Percentiles rank a stretch among this genome's conserved stretches.
These are phyloP conservation scores for Boletus rufocinnamomeus DNA, from an alignment of 768 basidiomycete species.

Conservation along the genomic window DNA sequence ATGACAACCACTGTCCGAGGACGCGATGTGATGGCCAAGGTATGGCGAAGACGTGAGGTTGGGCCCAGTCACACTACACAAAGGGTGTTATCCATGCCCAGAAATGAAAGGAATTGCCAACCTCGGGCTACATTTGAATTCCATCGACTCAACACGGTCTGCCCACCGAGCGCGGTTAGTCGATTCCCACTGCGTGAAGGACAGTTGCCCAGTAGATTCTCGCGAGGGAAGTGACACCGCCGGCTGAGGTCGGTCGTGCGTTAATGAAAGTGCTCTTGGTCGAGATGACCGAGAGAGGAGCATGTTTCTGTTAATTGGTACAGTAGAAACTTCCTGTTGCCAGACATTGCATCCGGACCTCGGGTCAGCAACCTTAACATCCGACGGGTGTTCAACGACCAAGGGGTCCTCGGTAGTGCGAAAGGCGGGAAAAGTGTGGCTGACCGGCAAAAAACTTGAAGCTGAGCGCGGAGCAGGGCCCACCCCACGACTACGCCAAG, in stretches of 20 bases:
- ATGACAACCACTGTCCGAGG: conserved; percentile 22
- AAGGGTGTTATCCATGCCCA: conserved; percentile 6
- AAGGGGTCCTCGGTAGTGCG: conserved; percentile 2
- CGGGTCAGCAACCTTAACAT: background rate
- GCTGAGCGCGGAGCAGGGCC: conserved; percentile 12
- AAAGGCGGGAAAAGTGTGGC: conserved; percentile 18
- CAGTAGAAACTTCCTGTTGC: conserved; percentile 11
- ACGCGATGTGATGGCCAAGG: conserved; percentile 12
- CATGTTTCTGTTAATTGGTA: conserved; percentile 1
- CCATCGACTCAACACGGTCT: conserved; percentile 14
- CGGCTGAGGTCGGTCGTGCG: conserved; percentile 25
- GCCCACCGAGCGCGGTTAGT: conserved; percentile 26
- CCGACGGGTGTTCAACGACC: background rate
- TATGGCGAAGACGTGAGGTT: conserved; percentile 17
- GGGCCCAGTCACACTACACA: conserved; percentile 15
- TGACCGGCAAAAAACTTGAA: conserved; percentile 21
- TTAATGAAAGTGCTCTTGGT: conserved; percentile 35
- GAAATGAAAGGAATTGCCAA: conserved; percentile 8
- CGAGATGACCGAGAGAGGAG: conserved; percentile 19
- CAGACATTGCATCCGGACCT: conserved; percentile 14
- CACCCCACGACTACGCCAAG: conserved; percentile 23
- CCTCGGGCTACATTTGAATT: conserved; percentile 17
- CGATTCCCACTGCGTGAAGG: conserved; percentile 31
- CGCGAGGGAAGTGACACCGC: conserved; percentile 22
- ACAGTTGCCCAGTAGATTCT: conserved; percentile 32